phyloP scores from a whole-genome alignment of 352 stramenopile genomes.

The Phytophthora sp. region DNA sequence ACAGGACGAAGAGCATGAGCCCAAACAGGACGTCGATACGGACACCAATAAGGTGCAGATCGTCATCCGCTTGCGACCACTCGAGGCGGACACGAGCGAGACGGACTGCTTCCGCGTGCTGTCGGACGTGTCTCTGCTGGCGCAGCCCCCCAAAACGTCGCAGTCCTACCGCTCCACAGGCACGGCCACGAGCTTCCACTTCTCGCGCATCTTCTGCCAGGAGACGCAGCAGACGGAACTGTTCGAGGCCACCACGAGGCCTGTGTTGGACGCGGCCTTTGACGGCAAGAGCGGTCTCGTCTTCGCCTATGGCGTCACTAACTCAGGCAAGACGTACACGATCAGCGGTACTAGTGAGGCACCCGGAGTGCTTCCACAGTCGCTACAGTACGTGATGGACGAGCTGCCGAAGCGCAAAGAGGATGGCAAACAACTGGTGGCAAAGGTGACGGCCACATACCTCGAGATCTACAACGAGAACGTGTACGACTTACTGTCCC shows the following conservation, averaged over 20 bases:
- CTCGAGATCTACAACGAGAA: slow-evolving; percentile 99
- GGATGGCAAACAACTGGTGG: slow-evolving; percentile 44
- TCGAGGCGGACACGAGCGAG: slow-evolving; percentile 18
- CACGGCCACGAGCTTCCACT: slow-evolving; percentile 80
- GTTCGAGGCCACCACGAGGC: slow-evolving; percentile 90
- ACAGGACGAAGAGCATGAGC: not conserved
- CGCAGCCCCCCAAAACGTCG: slow-evolving; percentile 75
- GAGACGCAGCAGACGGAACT: slow-evolving; percentile 89
- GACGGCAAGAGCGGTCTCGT: slow-evolving; percentile 89
- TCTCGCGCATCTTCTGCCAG: slow-evolving; percentile 84
- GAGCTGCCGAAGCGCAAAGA: slow-evolving; percentile 62
- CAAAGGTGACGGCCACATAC: slow-evolving; percentile 90
- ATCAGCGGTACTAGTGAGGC: slow-evolving; percentile 91
- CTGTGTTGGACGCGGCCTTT: slow-evolving; percentile 92
- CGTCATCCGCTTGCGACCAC: slow-evolving; percentile 72
- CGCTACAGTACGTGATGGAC: slow-evolving; percentile 74
- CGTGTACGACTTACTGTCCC: slow-evolving; percentile 94
- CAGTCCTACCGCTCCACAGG: slow-evolving; percentile 79
- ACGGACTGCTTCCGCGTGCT: slow-evolving; percentile 70
- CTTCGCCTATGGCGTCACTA: slow-evolving; percentile 99
- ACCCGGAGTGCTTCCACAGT: slow-evolving; percentile 85
- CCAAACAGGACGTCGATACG: slow-evolving; percentile 18
- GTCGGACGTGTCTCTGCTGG: slow-evolving; percentile 67
- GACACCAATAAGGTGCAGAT: slow-evolving; percentile 49
- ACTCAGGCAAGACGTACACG: slow-evolving; percentile 99